Conservation (phyloP, 2,329 filamentous ascomycete genomes). For the Alternaria angustiovoidea region DNA sequence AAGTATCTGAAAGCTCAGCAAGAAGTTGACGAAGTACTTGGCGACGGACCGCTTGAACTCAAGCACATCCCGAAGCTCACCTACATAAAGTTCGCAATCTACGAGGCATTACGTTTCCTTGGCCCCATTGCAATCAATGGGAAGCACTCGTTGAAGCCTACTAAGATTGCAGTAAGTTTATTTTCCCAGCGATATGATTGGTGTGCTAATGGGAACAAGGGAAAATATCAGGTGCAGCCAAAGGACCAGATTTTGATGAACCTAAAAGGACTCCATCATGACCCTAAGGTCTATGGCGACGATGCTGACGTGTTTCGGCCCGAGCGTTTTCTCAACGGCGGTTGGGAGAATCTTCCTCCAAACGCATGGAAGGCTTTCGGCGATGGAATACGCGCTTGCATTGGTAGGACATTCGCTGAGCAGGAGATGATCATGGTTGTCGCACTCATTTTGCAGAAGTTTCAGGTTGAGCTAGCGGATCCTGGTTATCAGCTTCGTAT, state of each 20-base stretch:
- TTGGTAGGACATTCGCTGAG: constrained; percentile 77
- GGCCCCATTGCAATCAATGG: constrained; percentile 10
- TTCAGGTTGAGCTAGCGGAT: constrained; percentile 71
- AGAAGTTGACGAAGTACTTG: constrained; percentile 15
- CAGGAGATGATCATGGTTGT: constrained; percentile 63
- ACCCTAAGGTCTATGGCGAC: constrained; percentile 14
- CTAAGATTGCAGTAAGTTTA: constrained; percentile 12
- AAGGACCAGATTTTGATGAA: constrained; percentile 12
- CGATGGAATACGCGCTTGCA: constrained; percentile 74
- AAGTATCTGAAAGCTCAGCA: constrained; percentile 13
- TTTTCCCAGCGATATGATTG: too few species aligned
- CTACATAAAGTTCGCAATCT: constrained; percentile 14
- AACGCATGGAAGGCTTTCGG: constrained; percentile 67
- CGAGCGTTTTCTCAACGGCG: constrained; percentile 12
- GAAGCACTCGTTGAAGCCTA: constrained; percentile 10
- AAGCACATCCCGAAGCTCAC: constrained; percentile 6
- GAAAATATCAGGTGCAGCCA: constrained; percentile 12
- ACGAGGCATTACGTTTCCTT: constrained; percentile 12
- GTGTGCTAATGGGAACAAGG: background rate
- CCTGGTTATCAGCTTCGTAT: constrained; percentile 63
- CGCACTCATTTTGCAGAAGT: constrained; percentile 68
- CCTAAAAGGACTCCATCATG: constrained; percentile 11
- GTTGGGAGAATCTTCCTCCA: constrained; percentile 15
- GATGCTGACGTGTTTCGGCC: constrained; percentile 16
- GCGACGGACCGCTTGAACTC: constrained; percentile 4